Evolutionary conservation across 176 grass and related monocot genomes (phyloP).

Genomic region (Musa schizocarpa): DNA sequence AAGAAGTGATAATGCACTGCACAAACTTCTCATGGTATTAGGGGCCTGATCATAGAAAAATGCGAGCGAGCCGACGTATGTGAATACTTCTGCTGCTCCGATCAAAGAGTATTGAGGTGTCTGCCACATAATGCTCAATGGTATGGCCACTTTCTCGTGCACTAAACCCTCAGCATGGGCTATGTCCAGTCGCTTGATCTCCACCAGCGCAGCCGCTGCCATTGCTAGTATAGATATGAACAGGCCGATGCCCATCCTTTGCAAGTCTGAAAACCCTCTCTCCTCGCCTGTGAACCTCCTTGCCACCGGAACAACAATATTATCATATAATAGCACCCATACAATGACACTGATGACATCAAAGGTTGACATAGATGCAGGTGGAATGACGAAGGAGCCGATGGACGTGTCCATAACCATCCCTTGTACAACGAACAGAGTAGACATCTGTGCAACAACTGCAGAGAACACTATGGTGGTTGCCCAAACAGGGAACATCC

Average conservation of each 20-base stretch:
- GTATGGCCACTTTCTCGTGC: not conserved
- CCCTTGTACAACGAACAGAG: constrained; percentile 63
- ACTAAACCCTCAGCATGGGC: not conserved
- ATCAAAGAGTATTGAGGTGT: constrained; percentile 42
- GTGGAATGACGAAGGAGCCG: constrained; percentile 32
- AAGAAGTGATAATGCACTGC: constrained; percentile 55
- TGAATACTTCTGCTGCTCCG: constrained; percentile 50
- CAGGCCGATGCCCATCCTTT: constrained; percentile 49
- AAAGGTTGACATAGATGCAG: constrained; percentile 48
- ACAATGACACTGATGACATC: constrained; percentile 39
- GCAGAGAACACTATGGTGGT: constrained; percentile 39
- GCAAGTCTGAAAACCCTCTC: constrained; percentile 40
- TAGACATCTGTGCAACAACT: constrained; percentile 50
- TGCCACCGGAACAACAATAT: constrained; percentile 30
- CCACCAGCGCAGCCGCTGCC: constrained; percentile 37
- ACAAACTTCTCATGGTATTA: constrained; percentile 72
- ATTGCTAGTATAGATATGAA: constrained; percentile 40
- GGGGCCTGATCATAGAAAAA: constrained; percentile 75
- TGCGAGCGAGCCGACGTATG: constrained; percentile 49
- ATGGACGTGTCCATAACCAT: constrained; percentile 41
- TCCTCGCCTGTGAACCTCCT: not conserved
- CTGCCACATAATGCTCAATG: constrained; percentile 53
- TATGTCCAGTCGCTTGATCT: constrained; percentile 38
- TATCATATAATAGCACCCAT: constrained; percentile 49
- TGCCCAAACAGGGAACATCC: constrained; percentile 44